Evolutionary conservation across 352 stramenopile species (phyloP), one percentile per base, ranked within the genome.

Genomic region (Phytophthora foliorum): DNA sequence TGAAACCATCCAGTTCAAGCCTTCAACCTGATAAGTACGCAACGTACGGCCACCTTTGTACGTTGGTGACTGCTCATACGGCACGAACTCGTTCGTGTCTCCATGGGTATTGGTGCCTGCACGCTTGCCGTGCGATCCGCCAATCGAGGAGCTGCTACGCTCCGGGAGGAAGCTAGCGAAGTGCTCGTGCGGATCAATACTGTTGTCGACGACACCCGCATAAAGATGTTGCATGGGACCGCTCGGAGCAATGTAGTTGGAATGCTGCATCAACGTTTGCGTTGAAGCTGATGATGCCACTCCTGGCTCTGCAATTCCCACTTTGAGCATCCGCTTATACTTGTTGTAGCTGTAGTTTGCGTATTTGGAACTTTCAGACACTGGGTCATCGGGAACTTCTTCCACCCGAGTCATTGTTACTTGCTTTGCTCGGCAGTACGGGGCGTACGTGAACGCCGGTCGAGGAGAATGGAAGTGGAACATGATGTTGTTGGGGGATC

Each of bases 1-100:
- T 11, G 88, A 91, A 29, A 95, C 82, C 86, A 97, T 97, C 90
- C 90, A 97, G 53, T 97, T 97, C 7, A 97, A 69, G 14, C 90
- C 90, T 59, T 97, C 90, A 11, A 97, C 88, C 68, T 97, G 90
- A 63, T 97, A 97, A 17, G 74, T 46, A 16, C 88, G 88, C 16
- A 97, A 65, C 6, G 88, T 97, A 6, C 89, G 81, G 3, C 90
- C 87, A 41, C 88, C 89, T 72, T 97, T 97, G 69, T 86, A 97
- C 1, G 87, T 96, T 53, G 90, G 90, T 7, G 88, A 96, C 36
- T 97, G 87, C 41, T 96, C 89, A 57, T 97, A 97, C n/a, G 90
- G 90, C 13, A 95, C 74, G 60, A 97, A 96, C 19, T 95, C 89
- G 46, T 81, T 88, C 34, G 83, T 72, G 24, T 74, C 67, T 54